Evolutionary conservation across 179 eudicot species (phyloP).

Genomic region (Beta corolliflora): DNA sequence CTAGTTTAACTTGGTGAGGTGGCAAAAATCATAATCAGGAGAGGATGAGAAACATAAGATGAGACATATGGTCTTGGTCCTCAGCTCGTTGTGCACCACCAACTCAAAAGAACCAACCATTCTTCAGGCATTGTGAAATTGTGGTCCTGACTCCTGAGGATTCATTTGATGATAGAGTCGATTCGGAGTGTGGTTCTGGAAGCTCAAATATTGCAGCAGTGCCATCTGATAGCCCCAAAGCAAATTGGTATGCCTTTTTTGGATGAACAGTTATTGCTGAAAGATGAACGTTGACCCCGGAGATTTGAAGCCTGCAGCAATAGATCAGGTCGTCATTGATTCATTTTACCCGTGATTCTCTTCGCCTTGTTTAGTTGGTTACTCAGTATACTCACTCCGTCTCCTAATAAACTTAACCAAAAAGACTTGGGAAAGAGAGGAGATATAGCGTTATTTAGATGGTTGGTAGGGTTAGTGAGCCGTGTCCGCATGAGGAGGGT

Average conservation of each 20-base stretch:
- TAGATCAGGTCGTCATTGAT: not conserved
- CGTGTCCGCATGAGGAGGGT: too few species aligned
- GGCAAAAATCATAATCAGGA: not conserved
- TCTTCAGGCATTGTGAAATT: not conserved
- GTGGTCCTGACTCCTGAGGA: not conserved
- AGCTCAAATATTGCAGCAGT: not conserved
- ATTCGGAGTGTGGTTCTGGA: not conserved
- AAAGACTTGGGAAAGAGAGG: too few species aligned
- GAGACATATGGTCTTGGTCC: not conserved
- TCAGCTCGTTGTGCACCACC: not conserved
- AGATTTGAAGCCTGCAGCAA: conserved; percentile 5
- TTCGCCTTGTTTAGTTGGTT: not conserved
- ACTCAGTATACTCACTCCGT: too few species aligned
- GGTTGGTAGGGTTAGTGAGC: too few species aligned
- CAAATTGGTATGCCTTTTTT: conserved; percentile 2
- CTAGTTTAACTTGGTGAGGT: too few species aligned
- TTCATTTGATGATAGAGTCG: not conserved
- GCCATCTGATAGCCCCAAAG: conserved; percentile 18
- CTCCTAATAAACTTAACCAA: too few species aligned
- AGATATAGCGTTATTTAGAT: too few species aligned
- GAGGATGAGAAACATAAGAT: not conserved
- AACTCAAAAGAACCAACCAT: too few species aligned
- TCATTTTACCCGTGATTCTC: not conserved
- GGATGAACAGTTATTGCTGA: not conserved
- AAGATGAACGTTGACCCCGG: not conserved